phyloP scores from a whole-genome alignment of 2,329 filamentous ascomycete species.

The Cladorrhinum sp. region DNA sequence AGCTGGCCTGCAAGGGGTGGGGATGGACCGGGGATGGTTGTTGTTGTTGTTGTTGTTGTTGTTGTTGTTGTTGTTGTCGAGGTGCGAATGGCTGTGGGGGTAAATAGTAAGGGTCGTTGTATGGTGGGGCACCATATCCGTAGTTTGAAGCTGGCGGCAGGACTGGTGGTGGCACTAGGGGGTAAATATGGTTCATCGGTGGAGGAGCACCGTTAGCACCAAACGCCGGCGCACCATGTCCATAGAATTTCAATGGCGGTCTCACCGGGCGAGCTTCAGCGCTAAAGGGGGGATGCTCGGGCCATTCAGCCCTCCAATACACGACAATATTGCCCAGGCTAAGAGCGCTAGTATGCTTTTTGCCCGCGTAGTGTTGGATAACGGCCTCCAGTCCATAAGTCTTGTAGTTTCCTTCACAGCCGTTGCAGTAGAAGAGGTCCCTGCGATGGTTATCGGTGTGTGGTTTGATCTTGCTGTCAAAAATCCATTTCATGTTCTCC shows the following conservation, averaged over 20 bases:
- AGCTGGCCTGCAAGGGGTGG: conserved; percentile 9
- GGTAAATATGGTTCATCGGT: conserved; percentile 20
- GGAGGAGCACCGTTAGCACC: conserved; percentile 8
- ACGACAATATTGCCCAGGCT: conserved; percentile 71
- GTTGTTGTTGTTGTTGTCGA: conserved; percentile 18
- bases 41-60: conserved; percentile 1
- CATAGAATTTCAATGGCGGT: conserved; percentile 18
- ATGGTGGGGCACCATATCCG: conserved; percentile 34
- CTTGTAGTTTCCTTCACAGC: conserved; percentile 62
- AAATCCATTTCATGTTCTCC: conserved; percentile 85
- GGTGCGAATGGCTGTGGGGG: conserved; percentile 9
- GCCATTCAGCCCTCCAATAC: conserved; percentile 80
- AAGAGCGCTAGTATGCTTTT: conserved; percentile 71
- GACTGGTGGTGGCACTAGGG: conserved; percentile 12
- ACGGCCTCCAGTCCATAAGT: conserved; percentile 75
- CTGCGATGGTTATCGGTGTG: conserved; percentile 63
- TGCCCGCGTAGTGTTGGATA: conserved; percentile 78
- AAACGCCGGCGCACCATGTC: conserved; percentile 13
- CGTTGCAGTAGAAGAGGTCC: conserved; percentile 73
- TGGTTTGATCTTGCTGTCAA: conserved; percentile 71
- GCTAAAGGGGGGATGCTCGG: conserved; percentile 68
- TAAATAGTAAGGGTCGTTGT: conserved; percentile 31
- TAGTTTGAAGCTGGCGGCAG: conserved; percentile 28
- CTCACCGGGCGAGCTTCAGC: conserved; percentile 50
- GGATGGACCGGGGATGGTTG: conserved; percentile 18